These are phyloP conservation scores for Diaporthe sp. DNA, from an alignment of 2,329 filamentous ascomycete genomes.

Conservation along the genomic window DNA sequence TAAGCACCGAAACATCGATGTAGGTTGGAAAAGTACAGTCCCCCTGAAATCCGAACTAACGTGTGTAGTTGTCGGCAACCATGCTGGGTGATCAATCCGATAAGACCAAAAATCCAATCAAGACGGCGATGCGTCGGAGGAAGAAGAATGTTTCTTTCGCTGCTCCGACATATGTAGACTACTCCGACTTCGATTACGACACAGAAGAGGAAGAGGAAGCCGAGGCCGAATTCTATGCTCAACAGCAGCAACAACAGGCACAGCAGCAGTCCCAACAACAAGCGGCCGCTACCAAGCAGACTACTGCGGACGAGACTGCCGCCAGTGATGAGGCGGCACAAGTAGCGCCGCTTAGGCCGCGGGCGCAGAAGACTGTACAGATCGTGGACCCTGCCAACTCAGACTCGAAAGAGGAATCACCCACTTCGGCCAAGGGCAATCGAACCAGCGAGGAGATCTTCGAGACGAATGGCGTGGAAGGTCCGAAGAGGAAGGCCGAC, in stretches of 20 bases:
- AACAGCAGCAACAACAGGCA: constrained; percentile 51
- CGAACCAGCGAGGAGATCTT: constrained; percentile 78
- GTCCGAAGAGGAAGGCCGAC: constrained; percentile 78
- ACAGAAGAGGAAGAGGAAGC: constrained; percentile 77
- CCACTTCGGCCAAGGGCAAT: constrained; percentile 43
- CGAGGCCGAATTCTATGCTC: constrained; percentile 54
- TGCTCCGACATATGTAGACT: constrained; percentile 89
- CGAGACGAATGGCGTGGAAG: constrained; percentile 65
- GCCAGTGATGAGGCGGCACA: constrained; percentile 66
- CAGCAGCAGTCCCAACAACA: constrained; percentile 47
- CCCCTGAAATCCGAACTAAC: constrained; percentile 46
- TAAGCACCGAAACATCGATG: constrained; percentile 98
- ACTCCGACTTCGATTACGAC: constrained; percentile 63
- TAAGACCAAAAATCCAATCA: constrained; percentile 86
- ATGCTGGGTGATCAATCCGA: constrained; percentile 77
- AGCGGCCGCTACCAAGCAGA: constrained; percentile 46
- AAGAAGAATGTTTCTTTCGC: constrained; percentile 93
- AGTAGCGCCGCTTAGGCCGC: constrained; percentile 69
- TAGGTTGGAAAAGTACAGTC: constrained; percentile 61
- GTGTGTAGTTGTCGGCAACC: constrained; percentile 68
- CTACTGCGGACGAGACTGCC: constrained; percentile 50
- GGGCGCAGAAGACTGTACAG: constrained; percentile 57
- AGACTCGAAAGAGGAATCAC: constrained; percentile 55
- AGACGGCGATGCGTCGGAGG: constrained; percentile 84
- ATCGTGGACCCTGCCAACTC: constrained; percentile 49